phyloP scores from a whole-genome alignment of 208 protist genomes.

The Naegleria gruberi region DNA sequence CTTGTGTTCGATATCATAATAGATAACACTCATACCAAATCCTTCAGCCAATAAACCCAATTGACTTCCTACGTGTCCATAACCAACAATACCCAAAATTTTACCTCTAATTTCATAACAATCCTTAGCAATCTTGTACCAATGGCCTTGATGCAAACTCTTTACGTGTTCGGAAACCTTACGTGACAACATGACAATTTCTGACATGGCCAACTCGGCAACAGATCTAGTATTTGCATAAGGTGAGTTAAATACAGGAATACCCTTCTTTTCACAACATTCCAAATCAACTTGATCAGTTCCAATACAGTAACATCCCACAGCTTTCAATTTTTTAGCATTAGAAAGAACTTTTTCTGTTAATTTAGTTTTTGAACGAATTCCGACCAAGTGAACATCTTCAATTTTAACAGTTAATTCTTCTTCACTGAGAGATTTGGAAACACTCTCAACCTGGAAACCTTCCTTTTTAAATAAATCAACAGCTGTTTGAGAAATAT shows the following conservation, averaged over 20 bases:
- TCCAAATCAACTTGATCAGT: constrained; percentile 83
- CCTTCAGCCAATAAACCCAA: constrained; percentile 78
- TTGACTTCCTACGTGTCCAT: constrained; percentile 83
- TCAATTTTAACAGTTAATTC: constrained; percentile 66
- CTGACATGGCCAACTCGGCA: constrained; percentile 76
- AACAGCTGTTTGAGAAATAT: constrained; percentile 61
- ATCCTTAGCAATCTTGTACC: constrained; percentile 67
- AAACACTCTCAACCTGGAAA: constrained; percentile 62
- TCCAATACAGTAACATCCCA: constrained; percentile 89
- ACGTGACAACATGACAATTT: constrained; percentile 74
- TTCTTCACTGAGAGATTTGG: constrained; percentile 50
- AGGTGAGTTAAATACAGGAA: constrained; percentile 87
- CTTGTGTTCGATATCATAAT: constrained; percentile 73
- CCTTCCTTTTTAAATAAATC: constrained; percentile 61
- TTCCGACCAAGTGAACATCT: constrained; percentile 72
- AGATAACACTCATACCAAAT: constrained; percentile 79
- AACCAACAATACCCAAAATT: constrained; percentile 78
- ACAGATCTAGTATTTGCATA: constrained; percentile 85
- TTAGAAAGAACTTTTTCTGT: constrained; percentile 52
- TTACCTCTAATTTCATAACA: constrained; percentile 74
- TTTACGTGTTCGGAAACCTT: constrained; percentile 67
- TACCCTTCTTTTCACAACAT: constrained; percentile 54
- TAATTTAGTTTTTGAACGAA: constrained; percentile 78
- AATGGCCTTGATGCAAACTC: constrained; percentile 71
- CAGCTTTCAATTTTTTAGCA: constrained; percentile 62